phyloP scores from a whole-genome alignment of 169 alveolate genomes.

The Plasmodium gaboni region DNA sequence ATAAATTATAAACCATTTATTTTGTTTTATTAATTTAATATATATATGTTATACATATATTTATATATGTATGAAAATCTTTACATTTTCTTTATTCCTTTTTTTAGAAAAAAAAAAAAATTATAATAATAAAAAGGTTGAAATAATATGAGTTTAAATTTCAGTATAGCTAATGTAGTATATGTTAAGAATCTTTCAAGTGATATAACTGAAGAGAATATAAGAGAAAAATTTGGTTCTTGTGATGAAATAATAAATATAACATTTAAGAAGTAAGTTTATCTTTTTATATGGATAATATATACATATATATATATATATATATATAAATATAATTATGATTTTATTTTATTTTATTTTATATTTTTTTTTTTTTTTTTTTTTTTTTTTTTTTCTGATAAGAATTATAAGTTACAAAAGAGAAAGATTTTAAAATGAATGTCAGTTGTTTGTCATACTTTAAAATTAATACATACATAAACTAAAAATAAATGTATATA shows the following conservation, averaged over 20 bases:
- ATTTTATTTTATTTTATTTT: neutral
- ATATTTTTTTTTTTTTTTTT: neutral
- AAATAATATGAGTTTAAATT: constrained; percentile 76
- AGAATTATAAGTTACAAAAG: too few relatives aligned
- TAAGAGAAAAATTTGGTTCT: constrained; percentile 58
- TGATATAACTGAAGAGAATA: constrained; percentile 75
- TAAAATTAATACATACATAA: constrained; percentile 1
- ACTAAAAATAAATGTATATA: neutral
- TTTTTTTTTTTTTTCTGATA: neutral
- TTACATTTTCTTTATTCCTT: neutral
- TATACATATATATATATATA: neutral
- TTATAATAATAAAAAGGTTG: constrained; percentile 14
- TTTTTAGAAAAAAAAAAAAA: constrained; percentile 5
- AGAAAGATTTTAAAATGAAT: neutral
- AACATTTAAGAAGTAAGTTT: constrained; percentile 71
- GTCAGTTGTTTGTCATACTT: neutral
- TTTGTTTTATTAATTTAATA: constrained; percentile 1
- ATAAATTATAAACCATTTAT: neutral
- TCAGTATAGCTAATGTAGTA: constrained; percentile 78
- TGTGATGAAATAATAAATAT: constrained; percentile 77
- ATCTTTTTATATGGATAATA: neutral
- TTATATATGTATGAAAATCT: neutral
- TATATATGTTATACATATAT: neutral
- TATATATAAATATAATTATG: neutral
- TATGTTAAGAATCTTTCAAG: constrained; percentile 79